Evolutionary conservation across 305 asterid species (phyloP).

Genomic region (Fraxinus platypoda): DNA sequence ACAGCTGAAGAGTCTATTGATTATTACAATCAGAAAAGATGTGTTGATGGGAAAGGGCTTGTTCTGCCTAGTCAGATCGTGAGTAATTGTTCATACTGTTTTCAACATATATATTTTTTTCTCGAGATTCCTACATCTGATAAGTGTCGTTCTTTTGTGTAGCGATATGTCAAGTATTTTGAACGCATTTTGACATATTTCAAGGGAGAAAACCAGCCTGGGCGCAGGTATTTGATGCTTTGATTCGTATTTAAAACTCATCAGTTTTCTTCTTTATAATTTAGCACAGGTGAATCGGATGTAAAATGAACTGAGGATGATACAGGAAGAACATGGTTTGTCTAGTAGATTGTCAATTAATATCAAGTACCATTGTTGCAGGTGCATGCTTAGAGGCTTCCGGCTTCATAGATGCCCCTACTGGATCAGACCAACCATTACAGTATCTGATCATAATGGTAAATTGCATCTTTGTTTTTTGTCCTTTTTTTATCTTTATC

Average conservation of each 20-base stretch:
- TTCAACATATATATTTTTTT: background rate
- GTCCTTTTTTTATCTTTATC: background rate
- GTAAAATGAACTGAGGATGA: constrained; percentile 11
- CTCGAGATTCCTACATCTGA: constrained; percentile 10
- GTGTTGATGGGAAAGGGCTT: constrained; percentile 91
- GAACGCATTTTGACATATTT: constrained; percentile 79
- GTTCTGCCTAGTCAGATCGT: constrained; percentile 98
- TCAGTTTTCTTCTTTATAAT: constrained; percentile 1
- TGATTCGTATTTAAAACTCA: background rate
- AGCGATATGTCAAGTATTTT: constrained; percentile 98
- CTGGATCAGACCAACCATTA: constrained; percentile 94
- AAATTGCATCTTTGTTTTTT: constrained; percentile 6
- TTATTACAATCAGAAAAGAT: constrained; percentile 93
- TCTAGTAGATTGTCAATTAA: constrained; percentile 4
- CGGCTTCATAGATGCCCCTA: constrained; percentile 97
- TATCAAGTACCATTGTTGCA: constrained; percentile 34
- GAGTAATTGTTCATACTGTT: constrained; percentile 31
- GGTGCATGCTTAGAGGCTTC: constrained; percentile 98
- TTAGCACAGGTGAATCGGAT: constrained; percentile 1
- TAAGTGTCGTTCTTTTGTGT: constrained; percentile 14
- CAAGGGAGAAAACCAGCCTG: constrained; percentile 98
- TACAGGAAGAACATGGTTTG: constrained; percentile 6
- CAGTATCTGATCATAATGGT: constrained; percentile 93
- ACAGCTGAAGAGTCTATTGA: constrained; percentile 97
- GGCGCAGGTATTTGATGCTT: constrained; percentile 67